Evolutionary conservation across 192 early-diverging fungal species (phyloP).

Genomic region (Coemansia sp.): DNA sequence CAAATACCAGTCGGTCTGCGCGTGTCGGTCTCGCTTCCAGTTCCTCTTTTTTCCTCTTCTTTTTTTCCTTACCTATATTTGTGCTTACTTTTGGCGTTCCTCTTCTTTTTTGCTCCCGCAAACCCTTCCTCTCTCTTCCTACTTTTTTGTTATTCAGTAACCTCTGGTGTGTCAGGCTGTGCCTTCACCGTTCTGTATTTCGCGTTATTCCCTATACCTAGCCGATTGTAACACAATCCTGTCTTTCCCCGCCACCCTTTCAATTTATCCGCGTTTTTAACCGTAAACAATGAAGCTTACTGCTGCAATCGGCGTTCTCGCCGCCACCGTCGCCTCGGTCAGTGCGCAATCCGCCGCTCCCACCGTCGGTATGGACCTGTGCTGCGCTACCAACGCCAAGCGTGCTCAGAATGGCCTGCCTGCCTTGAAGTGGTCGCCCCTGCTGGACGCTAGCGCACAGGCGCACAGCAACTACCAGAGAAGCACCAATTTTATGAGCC

Average conservation of each 20-base stretch:
- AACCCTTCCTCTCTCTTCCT: slow-evolving; percentile 6
- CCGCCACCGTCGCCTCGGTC: slow-evolving; percentile 11
- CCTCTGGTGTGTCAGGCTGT: slow-evolving; percentile 30
- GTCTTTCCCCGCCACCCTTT: background rate
- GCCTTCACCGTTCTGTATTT: slow-evolving; percentile 17
- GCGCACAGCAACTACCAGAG: slow-evolving; percentile 26
- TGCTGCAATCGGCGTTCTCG: slow-evolving; percentile 18
- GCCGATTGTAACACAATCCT: background rate
- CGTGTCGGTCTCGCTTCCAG: slow-evolving; percentile 7
- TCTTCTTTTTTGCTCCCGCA: slow-evolving; percentile 5
- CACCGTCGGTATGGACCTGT: slow-evolving; percentile 34
- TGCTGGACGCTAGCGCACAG: slow-evolving; percentile 24
- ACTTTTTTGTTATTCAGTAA: slow-evolving; percentile 3
- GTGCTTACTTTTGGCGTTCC: slow-evolving; percentile 12
- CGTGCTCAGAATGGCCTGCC: slow-evolving; percentile 14
- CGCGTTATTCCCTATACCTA: background rate
- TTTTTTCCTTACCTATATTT: slow-evolving; percentile 16
- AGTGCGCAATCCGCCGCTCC: slow-evolving; percentile 17
- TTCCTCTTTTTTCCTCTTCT: slow-evolving; percentile 10
- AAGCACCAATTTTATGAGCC: slow-evolving; percentile 10
- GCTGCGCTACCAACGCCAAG: slow-evolving; percentile 45
- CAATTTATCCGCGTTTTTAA: background rate
- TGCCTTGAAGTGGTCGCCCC: slow-evolving; percentile 29
- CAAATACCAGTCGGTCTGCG: slow-evolving; percentile 13
- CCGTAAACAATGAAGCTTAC: slow-evolving; percentile 40